phyloP scores from a whole-genome alignment of 768 basidiomycete genomes.

The Lactarius deliciosus region DNA sequence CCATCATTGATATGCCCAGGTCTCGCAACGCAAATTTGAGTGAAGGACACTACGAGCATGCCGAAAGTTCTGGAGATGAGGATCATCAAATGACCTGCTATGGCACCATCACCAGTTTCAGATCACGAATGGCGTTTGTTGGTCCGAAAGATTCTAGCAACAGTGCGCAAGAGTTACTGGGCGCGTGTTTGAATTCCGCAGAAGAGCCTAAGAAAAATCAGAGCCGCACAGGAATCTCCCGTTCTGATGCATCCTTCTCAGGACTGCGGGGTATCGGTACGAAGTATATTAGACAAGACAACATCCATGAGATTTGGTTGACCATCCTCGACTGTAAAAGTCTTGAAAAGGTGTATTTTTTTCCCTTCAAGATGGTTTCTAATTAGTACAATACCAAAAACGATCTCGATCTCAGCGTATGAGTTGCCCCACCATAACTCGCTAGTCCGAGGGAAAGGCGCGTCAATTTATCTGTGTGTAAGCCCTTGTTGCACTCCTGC shows the following conservation, averaged over 20 bases:
- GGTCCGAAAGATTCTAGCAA: slow-evolving; percentile 18
- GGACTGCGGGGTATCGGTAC: too few relatives aligned
- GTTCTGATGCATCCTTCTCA: slow-evolving; percentile 23
- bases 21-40: slow-evolving; percentile 19
- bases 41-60: slow-evolving; percentile 29
- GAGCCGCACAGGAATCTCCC: slow-evolving; percentile 16
- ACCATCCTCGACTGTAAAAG: too few relatives aligned
- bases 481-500: not conserved
- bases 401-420: slow-evolving; percentile 19
- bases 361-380: slow-evolving; percentile 1
- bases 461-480: not conserved
- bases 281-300: too few relatives aligned
- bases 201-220: too few relatives aligned
- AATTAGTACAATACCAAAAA: slow-evolving; percentile 10
- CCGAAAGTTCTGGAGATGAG: slow-evolving; percentile 19
- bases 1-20: not conserved
- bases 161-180: slow-evolving; percentile 24
- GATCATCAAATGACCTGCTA: slow-evolving; percentile 17
- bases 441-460: slow-evolving; percentile 1
- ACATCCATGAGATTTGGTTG: too few relatives aligned
- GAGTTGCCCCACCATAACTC: slow-evolving; percentile 19
- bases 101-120: slow-evolving; percentile 26
- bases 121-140: not conserved
- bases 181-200: not conserved
- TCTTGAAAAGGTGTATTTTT: too few relatives aligned